These are phyloP conservation scores for Tagetes patula DNA, from an alignment of 129 eudicot genomes.

Conservation along the genomic window DNA sequence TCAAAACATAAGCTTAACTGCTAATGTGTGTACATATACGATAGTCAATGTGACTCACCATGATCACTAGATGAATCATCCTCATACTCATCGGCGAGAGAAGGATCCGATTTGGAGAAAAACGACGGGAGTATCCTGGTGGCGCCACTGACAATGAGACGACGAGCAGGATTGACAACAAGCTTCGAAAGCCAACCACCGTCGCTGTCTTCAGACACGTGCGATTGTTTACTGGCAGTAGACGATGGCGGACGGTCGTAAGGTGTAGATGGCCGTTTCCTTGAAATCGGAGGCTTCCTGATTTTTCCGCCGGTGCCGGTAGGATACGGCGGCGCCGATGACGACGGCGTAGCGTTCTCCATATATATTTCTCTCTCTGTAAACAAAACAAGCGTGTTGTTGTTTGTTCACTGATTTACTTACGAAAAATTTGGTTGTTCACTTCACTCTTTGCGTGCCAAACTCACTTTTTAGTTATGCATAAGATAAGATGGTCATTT, in stretches of 20 bases:
- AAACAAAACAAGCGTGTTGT: not conserved
- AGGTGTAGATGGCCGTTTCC: slow-evolving; percentile 57
- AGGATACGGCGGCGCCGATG: slow-evolving; percentile 38
- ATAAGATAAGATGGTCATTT: no score
- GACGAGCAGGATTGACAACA: slow-evolving; percentile 63
- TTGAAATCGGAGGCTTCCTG: slow-evolving; percentile 43
- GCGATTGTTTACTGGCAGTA: slow-evolving; percentile 1
- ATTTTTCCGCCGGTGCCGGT: slow-evolving; percentile 71
- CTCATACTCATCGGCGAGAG: slow-evolving; percentile 22
- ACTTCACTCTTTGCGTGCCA: no score
- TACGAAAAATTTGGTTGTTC: no score
- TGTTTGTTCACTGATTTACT: slow-evolving; percentile 1
- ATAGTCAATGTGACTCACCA: slow-evolving; percentile 35
- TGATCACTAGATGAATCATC: slow-evolving; percentile 30
- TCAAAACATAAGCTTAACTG: not conserved
- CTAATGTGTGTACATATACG: not conserved
- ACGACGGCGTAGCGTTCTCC: slow-evolving; percentile 41
- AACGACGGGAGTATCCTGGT: slow-evolving; percentile 52
- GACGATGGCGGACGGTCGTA: slow-evolving; percentile 58
- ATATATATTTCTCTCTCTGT: slow-evolving; percentile 9
- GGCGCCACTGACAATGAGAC: slow-evolving; percentile 61
- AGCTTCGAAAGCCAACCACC: slow-evolving; percentile 67
- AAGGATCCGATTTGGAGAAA: slow-evolving; percentile 37
- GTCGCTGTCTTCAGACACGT: slow-evolving; percentile 22
- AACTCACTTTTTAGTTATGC: no score